Evolutionary conservation across 257 asterid genomes (phyloP), one percentile per base, ranked within the genome.

Genomic region (Penstemon eatonii): DNA sequence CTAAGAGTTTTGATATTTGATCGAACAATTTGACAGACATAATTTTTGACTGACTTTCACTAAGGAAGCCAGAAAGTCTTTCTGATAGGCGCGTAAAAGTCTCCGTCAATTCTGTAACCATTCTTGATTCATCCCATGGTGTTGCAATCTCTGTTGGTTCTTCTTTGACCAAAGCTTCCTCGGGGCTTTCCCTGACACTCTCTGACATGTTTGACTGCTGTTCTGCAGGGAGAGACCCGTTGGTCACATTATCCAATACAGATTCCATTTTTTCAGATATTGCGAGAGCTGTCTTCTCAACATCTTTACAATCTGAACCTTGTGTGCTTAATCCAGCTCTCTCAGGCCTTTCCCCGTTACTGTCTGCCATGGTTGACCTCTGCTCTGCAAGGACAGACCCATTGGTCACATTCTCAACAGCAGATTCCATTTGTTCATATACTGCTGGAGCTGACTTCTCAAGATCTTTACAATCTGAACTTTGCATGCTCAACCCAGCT

Each of bases 51-150:
- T 93, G 98, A 68, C 89, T 79, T 62, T 90, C 95, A 71, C 86
- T 88, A 59, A 93, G 94, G 80, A 90, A 93, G 63, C 98, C 98
- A 51, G 97, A 93, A 62, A 90, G 80, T 73, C 96, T 84, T 77
- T 93, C 96, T 46, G 98, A 88, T 69, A 93, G 63, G 65, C 75
- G 89, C 51, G 84, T 84, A 80, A 90, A 84, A 40, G 92, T 90
- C 73, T 88, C 94, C 1, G 93, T 84, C 74, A 90, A 73, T 72
- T 80, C 90, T 54, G 81, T 59, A 54, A 89, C 99, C 73, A 89
- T 70, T 78, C 78, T 78, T 47, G 96, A 81, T 80, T 94, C 96
- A 73, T 94, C 97, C 92, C 87, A 84, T 15, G 74, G 72, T 40
- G 86, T 79, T 69, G 86, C 65, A 60, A 79, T 78, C 41, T 66